Base-by-base conservation (phyloP, 2,329 filamentous ascomycete species). In the Iodosphaeria phyllophila region DNA sequence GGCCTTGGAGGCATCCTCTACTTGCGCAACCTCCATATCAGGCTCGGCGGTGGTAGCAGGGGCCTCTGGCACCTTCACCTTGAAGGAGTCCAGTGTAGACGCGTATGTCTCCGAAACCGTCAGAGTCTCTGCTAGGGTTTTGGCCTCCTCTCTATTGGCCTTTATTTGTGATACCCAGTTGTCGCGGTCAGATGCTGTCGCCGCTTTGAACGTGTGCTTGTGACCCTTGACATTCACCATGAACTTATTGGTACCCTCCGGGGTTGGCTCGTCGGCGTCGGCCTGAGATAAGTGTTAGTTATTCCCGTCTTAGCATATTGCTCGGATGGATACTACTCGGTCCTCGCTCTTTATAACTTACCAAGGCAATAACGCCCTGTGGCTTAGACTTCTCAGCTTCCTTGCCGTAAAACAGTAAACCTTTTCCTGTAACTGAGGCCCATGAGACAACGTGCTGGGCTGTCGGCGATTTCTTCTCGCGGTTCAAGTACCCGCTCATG, bases 161-260 rank as follows among this genome's bases (percentile, higher is more conserved):
- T 89, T 83, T 39, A 92, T 51, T 44, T 84, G 76, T 33, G 71
- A 57, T 42, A 92, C 69, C 89, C 89, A 95, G 64, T 77, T 80
- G 52, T 92, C 82, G 47, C 86, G 83, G 58, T 93, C 83, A 30
- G 69, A 58, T 24, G 66, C 42, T 42, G 46, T 74, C 41, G 59
- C 44, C 29, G 86, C 80, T 68, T 93, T 86, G 65, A 98, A 92
- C 32, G 67, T 67, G 66, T 93, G 83, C 71, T 92, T 92, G 57
- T 91, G 75, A 39, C 76, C 77, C 54, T 76, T 73, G 46, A 78
- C 56, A 47, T 74, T 79, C 62, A 95, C 77, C 45, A 71, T 60
- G 62, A 98, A 92, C 56, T 89, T 84, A 55, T 68, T 65, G 36
- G 65, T 46, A 32, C 82, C 78, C 33, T 83, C 76, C 50, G 73